Evolutionary conservation across 2,329 filamentous ascomycete genomes (phyloP).

Genomic region (Aurifilum marmelostoma): DNA sequence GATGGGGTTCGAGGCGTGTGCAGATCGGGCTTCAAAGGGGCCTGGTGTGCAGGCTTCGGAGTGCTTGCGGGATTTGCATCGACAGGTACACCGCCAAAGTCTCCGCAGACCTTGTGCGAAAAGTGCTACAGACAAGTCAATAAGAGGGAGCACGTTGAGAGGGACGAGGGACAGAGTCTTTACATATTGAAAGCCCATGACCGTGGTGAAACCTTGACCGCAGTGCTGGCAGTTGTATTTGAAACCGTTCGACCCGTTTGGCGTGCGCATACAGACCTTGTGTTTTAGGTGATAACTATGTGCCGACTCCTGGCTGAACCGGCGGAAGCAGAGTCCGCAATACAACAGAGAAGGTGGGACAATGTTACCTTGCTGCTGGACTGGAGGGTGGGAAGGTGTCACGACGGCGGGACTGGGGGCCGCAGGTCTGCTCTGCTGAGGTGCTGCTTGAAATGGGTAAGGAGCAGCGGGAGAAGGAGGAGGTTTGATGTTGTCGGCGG

Average conservation of each 20-base stretch:
- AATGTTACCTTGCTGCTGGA: not conserved
- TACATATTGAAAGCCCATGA: slow-evolving; percentile 47
- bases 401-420: slow-evolving; percentile 32
- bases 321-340: slow-evolving; percentile 29
- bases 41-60: not conserved
- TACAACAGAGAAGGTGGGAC: slow-evolving; percentile 13
- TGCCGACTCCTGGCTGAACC: slow-evolving; percentile 25
- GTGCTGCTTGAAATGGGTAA: not conserved
- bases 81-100: slow-evolving; percentile 36
- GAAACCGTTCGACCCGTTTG: slow-evolving; percentile 34
- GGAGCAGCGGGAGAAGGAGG: not conserved
- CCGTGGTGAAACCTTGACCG: slow-evolving; percentile 48
- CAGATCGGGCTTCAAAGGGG: slow-evolving; percentile 29
- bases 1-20: not conserved
- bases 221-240: slow-evolving; percentile 50
- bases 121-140: slow-evolving; percentile 39
- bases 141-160: slow-evolving; percentile 16
- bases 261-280: slow-evolving; percentile 39
- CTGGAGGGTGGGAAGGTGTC: not conserved
- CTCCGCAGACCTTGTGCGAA: slow-evolving; percentile 51
- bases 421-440: slow-evolving; percentile 40
- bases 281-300: slow-evolving; percentile 41
- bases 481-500: not conserved
- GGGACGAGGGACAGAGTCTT: slow-evolving; percentile 24
- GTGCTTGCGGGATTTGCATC: slow-evolving; percentile 10